Conservation (phyloP, 176 grass and related monocot species). For the Oryza coarctata region DNA sequence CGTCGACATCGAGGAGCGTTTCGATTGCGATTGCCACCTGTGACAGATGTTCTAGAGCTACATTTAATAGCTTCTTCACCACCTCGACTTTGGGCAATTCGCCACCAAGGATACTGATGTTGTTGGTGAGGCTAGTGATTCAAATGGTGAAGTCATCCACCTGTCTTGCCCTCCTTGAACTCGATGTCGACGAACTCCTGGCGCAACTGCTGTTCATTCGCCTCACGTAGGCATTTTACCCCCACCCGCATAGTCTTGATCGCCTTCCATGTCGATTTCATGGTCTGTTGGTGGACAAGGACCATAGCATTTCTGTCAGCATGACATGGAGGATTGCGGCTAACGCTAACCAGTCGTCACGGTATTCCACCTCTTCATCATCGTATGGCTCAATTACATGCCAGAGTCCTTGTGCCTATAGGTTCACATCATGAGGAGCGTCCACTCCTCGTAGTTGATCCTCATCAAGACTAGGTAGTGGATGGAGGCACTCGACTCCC, state of each 20-base stretch:
- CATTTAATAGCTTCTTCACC: not conserved
- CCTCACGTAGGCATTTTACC: not conserved
- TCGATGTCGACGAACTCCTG: not conserved
- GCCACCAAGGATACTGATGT: not conserved
- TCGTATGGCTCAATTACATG: no score
- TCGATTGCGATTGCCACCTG: not conserved
- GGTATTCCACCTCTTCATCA: not conserved
- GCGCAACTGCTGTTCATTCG: accelerated
- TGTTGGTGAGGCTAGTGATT: not conserved
- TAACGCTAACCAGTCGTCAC: not conserved
- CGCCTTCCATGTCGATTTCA: not conserved
- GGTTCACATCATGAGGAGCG: no score
- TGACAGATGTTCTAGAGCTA: not conserved
- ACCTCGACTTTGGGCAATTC: not conserved
- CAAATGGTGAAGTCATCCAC: not conserved
- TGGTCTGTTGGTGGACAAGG: not conserved
- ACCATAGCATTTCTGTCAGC: not conserved
- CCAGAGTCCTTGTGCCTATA: no score
- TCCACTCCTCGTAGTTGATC: no score
- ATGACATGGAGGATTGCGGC: not conserved
- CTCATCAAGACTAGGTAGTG: no score
- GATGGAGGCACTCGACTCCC: no score
- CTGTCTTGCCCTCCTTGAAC: not conserved
- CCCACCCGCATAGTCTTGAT: not conserved
- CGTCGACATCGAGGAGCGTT: not conserved